Conservation (phyloP, 768 basidiomycete species). For the Cantharellus cinnabarinus region DNA sequence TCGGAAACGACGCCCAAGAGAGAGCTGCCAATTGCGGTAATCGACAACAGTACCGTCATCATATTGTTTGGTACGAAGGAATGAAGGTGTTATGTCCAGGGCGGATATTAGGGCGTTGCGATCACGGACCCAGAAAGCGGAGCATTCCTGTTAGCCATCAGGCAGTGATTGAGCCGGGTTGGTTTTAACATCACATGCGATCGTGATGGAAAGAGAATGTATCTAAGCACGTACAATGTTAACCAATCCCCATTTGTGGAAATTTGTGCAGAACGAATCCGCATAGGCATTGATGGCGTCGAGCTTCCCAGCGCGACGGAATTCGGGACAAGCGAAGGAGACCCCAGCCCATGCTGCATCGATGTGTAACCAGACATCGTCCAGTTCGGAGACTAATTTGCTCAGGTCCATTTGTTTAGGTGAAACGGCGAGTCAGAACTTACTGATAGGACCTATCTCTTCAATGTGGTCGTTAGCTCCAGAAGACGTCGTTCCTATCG, state of each 20-base stretch:
- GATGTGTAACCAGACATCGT: conserved; percentile 53
- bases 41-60: conserved; percentile 63
- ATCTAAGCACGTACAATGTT: conserved; percentile 29
- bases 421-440: conserved; percentile 8
- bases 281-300: conserved; percentile 55
- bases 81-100: conserved; percentile 72
- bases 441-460: conserved; percentile 56
- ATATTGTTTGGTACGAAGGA: conserved; percentile 56
- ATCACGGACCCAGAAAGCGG: conserved; percentile 60
- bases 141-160: conserved; percentile 29
- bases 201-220: not conserved
- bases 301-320: conserved; percentile 37
- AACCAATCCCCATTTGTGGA: conserved; percentile 90
- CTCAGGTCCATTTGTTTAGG: no score
- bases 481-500: conserved; percentile 81
- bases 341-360: conserved; percentile 89
- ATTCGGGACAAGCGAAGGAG: conserved; percentile 61
- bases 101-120: conserved; percentile 53
- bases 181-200: no score
- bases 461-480: conserved; percentile 65
- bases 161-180: not conserved
- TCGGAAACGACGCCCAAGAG: conserved; percentile 73
- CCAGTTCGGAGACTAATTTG: not conserved
- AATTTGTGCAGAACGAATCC: conserved; percentile 72
- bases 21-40: conserved; percentile 70